Evolutionary conservation across 805 yeast genomes (phyloP).

Genomic region (Cyberlindnera galapagoensis): DNA sequence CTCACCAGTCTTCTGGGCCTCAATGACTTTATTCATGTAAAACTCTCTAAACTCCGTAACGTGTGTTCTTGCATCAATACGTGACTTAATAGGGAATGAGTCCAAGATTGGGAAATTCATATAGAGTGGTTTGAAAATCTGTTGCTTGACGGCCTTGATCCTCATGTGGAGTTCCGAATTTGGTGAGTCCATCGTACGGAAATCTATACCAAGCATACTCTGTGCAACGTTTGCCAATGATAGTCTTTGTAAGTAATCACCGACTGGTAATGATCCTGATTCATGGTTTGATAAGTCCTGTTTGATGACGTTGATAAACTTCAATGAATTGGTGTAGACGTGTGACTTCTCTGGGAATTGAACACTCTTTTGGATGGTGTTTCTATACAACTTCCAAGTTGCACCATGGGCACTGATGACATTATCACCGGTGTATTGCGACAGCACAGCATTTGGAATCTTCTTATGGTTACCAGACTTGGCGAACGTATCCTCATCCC

Average conservation of each 20-base stretch:
- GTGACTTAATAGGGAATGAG: constrained; percentile 39
- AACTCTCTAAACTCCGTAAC: constrained; percentile 36
- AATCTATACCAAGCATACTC: constrained; percentile 43
- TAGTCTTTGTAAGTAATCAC: constrained; percentile 39
- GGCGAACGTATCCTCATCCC: constrained; percentile 43
- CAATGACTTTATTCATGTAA: constrained; percentile 30
- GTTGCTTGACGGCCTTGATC: constrained; percentile 39
- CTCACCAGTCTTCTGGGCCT: constrained; percentile 17
- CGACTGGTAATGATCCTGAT: constrained; percentile 20
- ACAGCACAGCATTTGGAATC: constrained; percentile 47
- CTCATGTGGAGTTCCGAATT: constrained; percentile 30
- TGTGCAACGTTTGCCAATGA: constrained; percentile 45
- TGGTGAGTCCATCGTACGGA: constrained; percentile 30
- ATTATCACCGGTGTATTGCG: constrained; percentile 54
- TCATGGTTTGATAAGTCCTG: constrained; percentile 9
- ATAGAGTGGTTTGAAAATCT: constrained; percentile 48
- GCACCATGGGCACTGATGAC: constrained; percentile 52
- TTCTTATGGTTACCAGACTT: constrained; percentile 57
- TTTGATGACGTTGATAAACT: constrained; percentile 26
- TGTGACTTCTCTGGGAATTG: constrained; percentile 40
- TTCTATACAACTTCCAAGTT: constrained; percentile 44
- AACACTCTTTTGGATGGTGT: constrained; percentile 38
- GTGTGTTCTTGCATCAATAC: constrained; percentile 36
- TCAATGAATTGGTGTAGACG: constrained; percentile 31
- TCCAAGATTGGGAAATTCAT: constrained; percentile 53